phyloP scores from a whole-genome alignment of 1,139 yeast species.

The Geotrichum candidum region DNA sequence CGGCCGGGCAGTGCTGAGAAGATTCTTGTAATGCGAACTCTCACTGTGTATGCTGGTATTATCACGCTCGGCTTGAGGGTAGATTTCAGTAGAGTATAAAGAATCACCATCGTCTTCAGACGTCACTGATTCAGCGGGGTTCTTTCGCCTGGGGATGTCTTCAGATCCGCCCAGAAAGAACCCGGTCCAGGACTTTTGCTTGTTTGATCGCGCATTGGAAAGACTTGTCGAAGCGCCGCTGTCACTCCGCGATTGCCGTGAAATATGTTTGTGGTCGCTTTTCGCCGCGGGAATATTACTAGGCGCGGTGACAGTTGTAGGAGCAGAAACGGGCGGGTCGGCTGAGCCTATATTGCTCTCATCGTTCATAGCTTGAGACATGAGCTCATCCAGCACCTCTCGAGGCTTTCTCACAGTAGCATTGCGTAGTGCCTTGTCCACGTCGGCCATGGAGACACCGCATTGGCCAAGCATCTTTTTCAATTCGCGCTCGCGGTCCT shows the following conservation, averaged over 20 bases:
- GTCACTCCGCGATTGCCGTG: neutral
- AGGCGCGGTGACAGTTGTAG: neutral
- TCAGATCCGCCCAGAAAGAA: constrained; percentile 3
- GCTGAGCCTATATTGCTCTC: neutral
- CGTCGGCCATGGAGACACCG: constrained; percentile 43
- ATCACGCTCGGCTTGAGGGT: constrained; percentile 1
- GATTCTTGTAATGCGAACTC: neutral
- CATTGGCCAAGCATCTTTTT: constrained; percentile 41
- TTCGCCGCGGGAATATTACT: neutral
- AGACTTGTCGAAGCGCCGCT: neutral
- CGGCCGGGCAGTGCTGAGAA: neutral
- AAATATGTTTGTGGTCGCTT: constrained; percentile 1
- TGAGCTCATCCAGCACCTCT: constrained; percentile 27
- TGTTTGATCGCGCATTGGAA: neutral
- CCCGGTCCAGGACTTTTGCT: constrained; percentile 5
- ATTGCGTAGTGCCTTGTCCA: constrained; percentile 39
- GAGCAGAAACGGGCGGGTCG: neutral
- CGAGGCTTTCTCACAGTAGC: constrained; percentile 26
- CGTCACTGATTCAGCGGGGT: neutral
- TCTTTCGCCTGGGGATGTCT: neutral
- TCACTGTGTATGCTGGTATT: constrained; percentile 11
- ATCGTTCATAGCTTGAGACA: constrained; percentile 33
- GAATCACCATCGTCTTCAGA: constrained; percentile 14
- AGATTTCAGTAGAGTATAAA: constrained; percentile 8
- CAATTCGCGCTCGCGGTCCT: constrained; percentile 43